Evolutionary conservation across 192 early-diverging fungal genomes (phyloP), one percentile per base, ranked within the genome.

Genomic region (Thamnidium elegans): DNA sequence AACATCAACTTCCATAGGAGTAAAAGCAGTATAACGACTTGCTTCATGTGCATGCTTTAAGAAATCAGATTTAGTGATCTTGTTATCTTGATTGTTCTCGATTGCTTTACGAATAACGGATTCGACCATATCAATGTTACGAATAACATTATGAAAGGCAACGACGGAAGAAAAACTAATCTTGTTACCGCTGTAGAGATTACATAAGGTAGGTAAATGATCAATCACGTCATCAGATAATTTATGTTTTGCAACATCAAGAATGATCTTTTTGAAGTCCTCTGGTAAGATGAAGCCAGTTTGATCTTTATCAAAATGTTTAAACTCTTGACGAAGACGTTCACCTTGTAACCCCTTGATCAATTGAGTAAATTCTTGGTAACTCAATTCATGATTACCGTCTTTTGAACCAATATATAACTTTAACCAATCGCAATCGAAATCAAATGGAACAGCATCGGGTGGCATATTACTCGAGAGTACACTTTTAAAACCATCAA

Each of bases 1-100:
- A 36, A 86, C 84, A 67, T 89, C 85, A 48, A 86, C 82, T 70
- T 89, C 88, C 86, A 89, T 87, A 21, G 88, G 88, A 3, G 86
- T 89, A 68, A 87, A 82, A 9, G 81, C 32, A 7, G 85, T 79
- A 71, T 82, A 89, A 0, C 84, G 74, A 17, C 80, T 75, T 42
- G 81, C 67, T 55, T 80, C 67, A 15, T 85, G 75, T 15, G 84
- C 86, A 7, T 79, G 69, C 39, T 78, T 65, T 50, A 86, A 69
- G 69, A 89, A 89, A 47, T 89, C 87, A 8, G 75, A 67, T 64
- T 86, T 86, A 36, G 87, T 83, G 51, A 89, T 80, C 20, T 68
- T 71, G 0, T 79, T 72, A 36, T 87, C 84, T 46, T 69, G 58
- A 59, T 71, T 84, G 21, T 58, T 50, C 4, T 68, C 66, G 14